A percentile compares a stretch with the other conserved stretches of the same genome.
Evolutionary conservation across 2,329 filamentous ascomycete species (phyloP).

Genomic region (Aspergillus glaucus): DNA sequence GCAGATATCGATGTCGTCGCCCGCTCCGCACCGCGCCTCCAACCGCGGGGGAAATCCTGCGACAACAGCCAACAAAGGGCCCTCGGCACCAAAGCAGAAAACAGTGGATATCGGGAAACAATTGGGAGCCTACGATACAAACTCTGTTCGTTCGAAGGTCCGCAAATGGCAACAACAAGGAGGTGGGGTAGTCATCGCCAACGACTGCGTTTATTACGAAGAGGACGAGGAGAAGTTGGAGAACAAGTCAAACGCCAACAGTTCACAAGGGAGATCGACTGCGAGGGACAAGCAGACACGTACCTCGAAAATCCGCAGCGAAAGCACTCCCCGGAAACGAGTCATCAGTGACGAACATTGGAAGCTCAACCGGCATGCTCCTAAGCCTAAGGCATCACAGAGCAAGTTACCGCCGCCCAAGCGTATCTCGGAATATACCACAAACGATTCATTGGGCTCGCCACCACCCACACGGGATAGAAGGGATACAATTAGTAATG

Average conservation of each 20-base stretch:
- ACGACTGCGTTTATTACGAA: constrained; percentile 51
- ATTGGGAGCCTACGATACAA: constrained; percentile 54
- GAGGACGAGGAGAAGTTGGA: constrained; percentile 42
- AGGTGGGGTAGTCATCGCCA: constrained; percentile 57
- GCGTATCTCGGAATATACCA: constrained; percentile 37
- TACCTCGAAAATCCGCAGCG: constrained; percentile 32
- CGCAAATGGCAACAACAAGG: constrained; percentile 78
- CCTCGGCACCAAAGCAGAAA: constrained; percentile 49
- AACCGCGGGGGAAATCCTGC: constrained; percentile 46
- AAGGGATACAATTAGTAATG: constrained; percentile 20
- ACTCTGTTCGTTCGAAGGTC: constrained; percentile 70
- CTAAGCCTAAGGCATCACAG: constrained; percentile 33
- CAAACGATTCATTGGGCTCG: constrained; percentile 20
- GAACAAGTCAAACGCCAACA: constrained; percentile 13
- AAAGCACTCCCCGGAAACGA: constrained; percentile 74
- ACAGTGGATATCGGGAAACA: constrained; percentile 45
- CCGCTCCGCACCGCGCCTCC: constrained; percentile 33
- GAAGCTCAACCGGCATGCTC: constrained; percentile 48
- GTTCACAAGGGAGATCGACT: not conserved
- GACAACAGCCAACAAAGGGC: constrained; percentile 32
- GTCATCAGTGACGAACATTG: constrained; percentile 92
- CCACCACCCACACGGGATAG: constrained; percentile 19
- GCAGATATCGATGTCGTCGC: constrained; percentile 35
- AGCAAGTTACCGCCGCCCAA: constrained; percentile 38
- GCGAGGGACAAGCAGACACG: not conserved